Percentiles rank a stretch among this genome's conserved stretches.
Conservation (phyloP, 192 early-diverging fungal species). For the Coemansia sp. region DNA sequence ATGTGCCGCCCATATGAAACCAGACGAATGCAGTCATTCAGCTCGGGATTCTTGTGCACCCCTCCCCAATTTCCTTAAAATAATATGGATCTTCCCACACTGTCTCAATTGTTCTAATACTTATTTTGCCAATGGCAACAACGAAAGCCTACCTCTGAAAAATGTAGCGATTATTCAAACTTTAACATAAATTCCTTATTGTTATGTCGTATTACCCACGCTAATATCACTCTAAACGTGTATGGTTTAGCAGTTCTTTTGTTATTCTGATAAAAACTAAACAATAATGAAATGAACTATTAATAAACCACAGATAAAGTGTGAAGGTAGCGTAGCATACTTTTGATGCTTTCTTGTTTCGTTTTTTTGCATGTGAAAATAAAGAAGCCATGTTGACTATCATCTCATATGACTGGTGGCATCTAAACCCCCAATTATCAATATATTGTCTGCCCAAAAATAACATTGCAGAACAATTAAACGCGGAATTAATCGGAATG, state of each 20-base stretch:
- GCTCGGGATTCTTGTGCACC: neutral
- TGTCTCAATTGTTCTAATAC: neutral
- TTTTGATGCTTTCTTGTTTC: neutral
- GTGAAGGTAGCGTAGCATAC: neutral
- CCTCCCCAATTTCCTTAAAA: neutral
- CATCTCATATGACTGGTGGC: neutral
- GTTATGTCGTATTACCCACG: neutral
- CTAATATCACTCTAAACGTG: neutral
- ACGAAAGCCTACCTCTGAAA: neutral
- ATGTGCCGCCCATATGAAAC: neutral
- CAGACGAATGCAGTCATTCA: neutral
- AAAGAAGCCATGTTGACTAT: neutral
- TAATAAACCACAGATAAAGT: neutral
- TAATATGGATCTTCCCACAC: neutral
- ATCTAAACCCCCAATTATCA: neutral
- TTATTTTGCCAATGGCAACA: neutral
- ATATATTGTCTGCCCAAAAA: slow-evolving; percentile 2
- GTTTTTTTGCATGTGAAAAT: neutral
- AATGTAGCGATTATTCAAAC: neutral
- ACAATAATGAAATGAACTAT: neutral
- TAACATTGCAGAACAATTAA: neutral
- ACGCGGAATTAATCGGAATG: neutral
- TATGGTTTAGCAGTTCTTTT: neutral
- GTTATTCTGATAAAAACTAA: neutral
- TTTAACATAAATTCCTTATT: neutral